Base-by-base conservation (phyloP, 2,329 filamentous ascomycete genomes). In the Apiospora marii region DNA sequence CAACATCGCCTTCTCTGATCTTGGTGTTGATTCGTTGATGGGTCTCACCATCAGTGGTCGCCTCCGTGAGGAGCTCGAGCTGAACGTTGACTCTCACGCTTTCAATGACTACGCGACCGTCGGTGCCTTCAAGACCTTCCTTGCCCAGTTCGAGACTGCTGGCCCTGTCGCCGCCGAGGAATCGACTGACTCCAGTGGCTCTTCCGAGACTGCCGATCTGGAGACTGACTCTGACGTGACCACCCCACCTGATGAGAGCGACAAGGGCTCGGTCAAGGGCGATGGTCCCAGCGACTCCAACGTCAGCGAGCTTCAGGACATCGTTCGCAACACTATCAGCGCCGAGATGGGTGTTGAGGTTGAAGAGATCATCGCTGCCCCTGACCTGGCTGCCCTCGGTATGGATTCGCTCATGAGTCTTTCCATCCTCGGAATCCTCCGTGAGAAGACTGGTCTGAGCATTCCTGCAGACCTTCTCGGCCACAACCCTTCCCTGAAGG, bases 261-360 rank as follows among this genome's bases (percentile, higher is more conserved):
- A 87, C 22, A 85, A 83, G 69, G 87, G 87, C 69, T 84, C 84
- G 0, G 79, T 83, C 70, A 87, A 88, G 77, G 83, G 83, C 22
- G 84, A 85, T 16, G 74, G 71, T 24, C 73, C 71, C 8, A n/a
- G 72, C 22, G 85, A 85, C 34, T 79, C 77, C 30, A 84, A 84
- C 73, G 79, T 82, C 67, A 81, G 85, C 75, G 84, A 86, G 78
- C 78, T 88, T 49, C 83, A 86, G 83, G 77, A 85, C 79, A 80
- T 87, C 76, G 86, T 93, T 67, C 90, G 92, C 80, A 87, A 88
- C 71, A 92, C 91, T 72, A 90, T 94, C 74, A 89, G 91, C n/a
- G 85, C 87, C 49, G 92, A 94, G 81, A 93, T 93, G 87, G 91
- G 91, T 72, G 89, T 93, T n/a, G 89, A 91, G 34, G 84, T 92